Evolutionary conservation across 2,329 filamentous ascomycete species (phyloP).

Genomic region (Botrytis porri): DNA sequence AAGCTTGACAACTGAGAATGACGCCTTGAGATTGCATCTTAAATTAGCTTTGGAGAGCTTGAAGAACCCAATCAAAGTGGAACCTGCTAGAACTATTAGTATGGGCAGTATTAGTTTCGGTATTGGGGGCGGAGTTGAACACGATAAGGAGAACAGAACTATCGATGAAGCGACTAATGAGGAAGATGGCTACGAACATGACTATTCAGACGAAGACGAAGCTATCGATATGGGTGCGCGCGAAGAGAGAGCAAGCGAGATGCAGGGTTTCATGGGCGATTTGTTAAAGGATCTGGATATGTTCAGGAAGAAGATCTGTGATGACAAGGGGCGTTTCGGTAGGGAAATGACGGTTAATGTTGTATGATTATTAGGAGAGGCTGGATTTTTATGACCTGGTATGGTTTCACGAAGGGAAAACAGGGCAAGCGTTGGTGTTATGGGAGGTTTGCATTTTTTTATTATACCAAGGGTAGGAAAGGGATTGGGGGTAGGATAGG

Average conservation of each 20-base stretch:
- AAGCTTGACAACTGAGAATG: slow-evolving; percentile 84
- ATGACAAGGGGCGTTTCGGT: slow-evolving; percentile 70
- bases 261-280: slow-evolving; percentile 82
- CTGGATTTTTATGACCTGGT: not conserved
- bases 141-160: slow-evolving; percentile 35
- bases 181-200: slow-evolving; percentile 28
- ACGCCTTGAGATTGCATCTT: slow-evolving; percentile 81
- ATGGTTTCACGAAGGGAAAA: not conserved
- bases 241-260: slow-evolving; percentile 56
- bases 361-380: not conserved
- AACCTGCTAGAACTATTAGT: slow-evolving; percentile 38
- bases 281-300: slow-evolving; percentile 75
- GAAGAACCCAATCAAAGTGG: slow-evolving; percentile 78
- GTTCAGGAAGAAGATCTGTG: slow-evolving; percentile 81
- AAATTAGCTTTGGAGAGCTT: slow-evolving; percentile 81
- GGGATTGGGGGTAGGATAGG: not conserved
- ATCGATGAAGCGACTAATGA: slow-evolving; percentile 24
- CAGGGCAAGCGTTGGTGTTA: slow-evolving; percentile 9
- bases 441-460: slow-evolving; percentile 14
- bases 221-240: slow-evolving; percentile 51
- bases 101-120: slow-evolving; percentile 25
- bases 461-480: slow-evolving; percentile 16
- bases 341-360: not conserved
- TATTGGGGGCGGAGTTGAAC: slow-evolving; percentile 28
- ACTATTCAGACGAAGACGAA: slow-evolving; percentile 59